Conservation (phyloP, 768 basidiomycete species). For the Imleria badia region DNA sequence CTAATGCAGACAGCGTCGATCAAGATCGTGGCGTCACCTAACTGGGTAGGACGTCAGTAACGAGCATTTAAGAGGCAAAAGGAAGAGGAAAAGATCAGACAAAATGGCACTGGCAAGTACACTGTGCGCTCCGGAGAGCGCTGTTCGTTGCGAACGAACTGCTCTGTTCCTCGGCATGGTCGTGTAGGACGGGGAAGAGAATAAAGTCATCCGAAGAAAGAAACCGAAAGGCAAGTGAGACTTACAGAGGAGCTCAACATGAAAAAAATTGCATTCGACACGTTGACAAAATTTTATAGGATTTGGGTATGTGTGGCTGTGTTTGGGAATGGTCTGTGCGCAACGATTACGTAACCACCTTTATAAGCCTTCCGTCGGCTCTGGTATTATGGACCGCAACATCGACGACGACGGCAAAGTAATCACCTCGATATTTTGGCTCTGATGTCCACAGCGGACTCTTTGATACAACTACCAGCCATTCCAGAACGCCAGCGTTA, state of each 20-base stretch:
- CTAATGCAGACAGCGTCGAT: not conserved
- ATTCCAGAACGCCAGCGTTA: conserved; percentile 13
- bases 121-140: conserved; percentile 59
- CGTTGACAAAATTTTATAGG: conserved; percentile 28
- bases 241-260: conserved; percentile 12
- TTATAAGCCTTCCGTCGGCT: conserved; percentile 9
- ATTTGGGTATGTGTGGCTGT: conserved; percentile 20
- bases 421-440: not conserved
- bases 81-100: conserved; percentile 51
- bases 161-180: conserved; percentile 84
- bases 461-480: not conserved
- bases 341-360: conserved; percentile 23
- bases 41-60: conserved; percentile 16
- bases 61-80: not conserved
- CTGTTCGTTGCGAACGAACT: conserved; percentile 77
- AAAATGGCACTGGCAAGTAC: conserved; percentile 90
- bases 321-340: conserved; percentile 35
- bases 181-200: conserved; percentile 93
- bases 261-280: not conserved
- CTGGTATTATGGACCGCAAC: conserved; percentile 11
- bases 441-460: conserved; percentile 23
- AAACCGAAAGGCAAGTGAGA: not conserved
- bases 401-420: conserved; percentile 17
- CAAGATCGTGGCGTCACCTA: not conserved
- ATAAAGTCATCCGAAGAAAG: conserved; percentile 60